Conservation (phyloP, 1,139 yeast species). For the Zygosaccharomyces pseudobailii region DNA sequence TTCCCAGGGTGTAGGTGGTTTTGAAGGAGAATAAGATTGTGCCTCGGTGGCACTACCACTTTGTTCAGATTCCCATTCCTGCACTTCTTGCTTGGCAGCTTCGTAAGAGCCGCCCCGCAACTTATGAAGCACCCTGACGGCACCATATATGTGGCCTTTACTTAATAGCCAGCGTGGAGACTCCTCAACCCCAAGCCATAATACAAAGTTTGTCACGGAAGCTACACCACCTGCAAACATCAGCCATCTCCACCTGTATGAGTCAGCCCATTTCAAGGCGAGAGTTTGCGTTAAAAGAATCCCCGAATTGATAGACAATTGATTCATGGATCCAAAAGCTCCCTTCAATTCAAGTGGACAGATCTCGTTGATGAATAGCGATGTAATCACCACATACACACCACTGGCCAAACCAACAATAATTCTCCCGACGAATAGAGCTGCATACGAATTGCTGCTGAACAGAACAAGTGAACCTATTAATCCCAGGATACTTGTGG, state of each 20-base stretch:
- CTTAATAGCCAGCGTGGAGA: constrained; percentile 76
- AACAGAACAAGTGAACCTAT: constrained; percentile 69
- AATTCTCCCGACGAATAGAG: constrained; percentile 64
- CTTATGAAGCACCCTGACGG: constrained; percentile 34
- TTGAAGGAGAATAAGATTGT: constrained; percentile 3
- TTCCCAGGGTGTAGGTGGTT: constrained; percentile 26
- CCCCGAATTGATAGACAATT: constrained; percentile 78
- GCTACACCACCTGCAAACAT: constrained; percentile 55
- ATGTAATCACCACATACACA: constrained; percentile 75
- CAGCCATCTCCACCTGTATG: constrained; percentile 66
- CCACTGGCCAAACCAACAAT: constrained; percentile 87
- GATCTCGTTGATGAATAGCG: constrained; percentile 74
- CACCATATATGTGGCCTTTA: constrained; percentile 36
- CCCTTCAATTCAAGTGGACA: constrained; percentile 69
- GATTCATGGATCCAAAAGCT: constrained; percentile 80
- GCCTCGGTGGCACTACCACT: constrained; percentile 13
- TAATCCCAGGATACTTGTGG: constrained; percentile 53
- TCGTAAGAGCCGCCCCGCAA: constrained; percentile 34
- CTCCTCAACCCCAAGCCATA: constrained; percentile 54
- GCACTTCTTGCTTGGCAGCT: constrained; percentile 33
- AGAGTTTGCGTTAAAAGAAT: constrained; percentile 71
- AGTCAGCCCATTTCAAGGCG: constrained; percentile 64
- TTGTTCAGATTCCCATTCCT: constrained; percentile 28
- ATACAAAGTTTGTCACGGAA: constrained; percentile 46
- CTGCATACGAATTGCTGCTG: constrained; percentile 41